phyloP scores from a whole-genome alignment of 2,329 filamentous ascomycete genomes.

The Aspergillus brunneoviolaceus region DNA sequence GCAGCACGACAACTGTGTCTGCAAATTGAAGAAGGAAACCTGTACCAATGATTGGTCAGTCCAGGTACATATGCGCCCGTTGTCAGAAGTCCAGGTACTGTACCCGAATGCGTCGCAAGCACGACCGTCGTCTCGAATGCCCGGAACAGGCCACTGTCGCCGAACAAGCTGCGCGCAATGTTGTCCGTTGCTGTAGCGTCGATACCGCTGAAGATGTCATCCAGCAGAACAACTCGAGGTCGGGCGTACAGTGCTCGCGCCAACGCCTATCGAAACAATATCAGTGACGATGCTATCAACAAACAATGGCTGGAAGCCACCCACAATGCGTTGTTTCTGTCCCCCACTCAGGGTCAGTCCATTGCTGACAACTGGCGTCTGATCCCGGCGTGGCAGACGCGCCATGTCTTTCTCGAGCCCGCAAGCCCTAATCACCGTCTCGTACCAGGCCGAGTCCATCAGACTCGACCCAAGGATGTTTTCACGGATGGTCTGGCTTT shows the following conservation, averaged over 20 bases:
- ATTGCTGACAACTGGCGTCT: constrained; percentile 43
- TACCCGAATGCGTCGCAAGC: not conserved
- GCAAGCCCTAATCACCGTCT: constrained; percentile 26
- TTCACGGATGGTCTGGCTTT: constrained; percentile 21
- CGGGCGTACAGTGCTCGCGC: constrained; percentile 48
- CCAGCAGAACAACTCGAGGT: constrained; percentile 44
- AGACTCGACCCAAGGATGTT: constrained; percentile 26
- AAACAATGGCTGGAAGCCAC: constrained; percentile 1
- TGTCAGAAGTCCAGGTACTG: no score
- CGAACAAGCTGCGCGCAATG: constrained; percentile 37
- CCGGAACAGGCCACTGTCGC: not conserved
- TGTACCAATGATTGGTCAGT: not conserved
- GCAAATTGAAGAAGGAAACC: not conserved
- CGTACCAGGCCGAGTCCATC: constrained; percentile 33
- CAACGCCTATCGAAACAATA: constrained; percentile 26
- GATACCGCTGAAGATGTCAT: constrained; percentile 48
- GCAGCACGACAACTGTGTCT: not conserved
- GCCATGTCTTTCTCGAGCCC: constrained; percentile 30
- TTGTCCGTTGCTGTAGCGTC: constrained; percentile 43
- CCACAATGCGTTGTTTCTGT: constrained; percentile 45
- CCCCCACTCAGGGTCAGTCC: constrained; percentile 48
- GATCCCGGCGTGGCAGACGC: constrained; percentile 28
- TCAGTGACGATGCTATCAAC: not conserved
- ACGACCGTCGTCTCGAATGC: not conserved
- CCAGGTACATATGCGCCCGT: no score